These are phyloP conservation scores for Cryphonectria parasitica DNA, from an alignment of 2,329 filamentous ascomycete genomes.

Conservation along the genomic window DNA sequence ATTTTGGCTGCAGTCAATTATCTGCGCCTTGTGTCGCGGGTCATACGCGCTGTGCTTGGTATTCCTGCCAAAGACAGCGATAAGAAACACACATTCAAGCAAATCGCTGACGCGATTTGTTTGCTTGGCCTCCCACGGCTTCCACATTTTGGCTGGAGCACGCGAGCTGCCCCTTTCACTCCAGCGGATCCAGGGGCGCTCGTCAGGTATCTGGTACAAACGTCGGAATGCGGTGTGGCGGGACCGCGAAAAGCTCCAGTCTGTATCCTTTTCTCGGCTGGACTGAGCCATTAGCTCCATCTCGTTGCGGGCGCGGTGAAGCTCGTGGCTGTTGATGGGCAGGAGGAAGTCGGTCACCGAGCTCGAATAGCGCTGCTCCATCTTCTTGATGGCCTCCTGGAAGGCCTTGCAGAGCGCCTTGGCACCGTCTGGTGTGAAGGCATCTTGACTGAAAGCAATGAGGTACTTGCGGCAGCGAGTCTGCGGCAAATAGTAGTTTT, in stretches of 20 bases:
- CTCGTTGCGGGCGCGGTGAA: conserved; percentile 54
- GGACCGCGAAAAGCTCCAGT: conserved; percentile 62
- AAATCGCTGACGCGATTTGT: conserved; percentile 67
- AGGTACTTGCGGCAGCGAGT: conserved; percentile 66
- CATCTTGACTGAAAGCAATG: conserved; percentile 53
- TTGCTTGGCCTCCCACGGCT: conserved; percentile 52
- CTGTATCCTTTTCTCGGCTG: conserved; percentile 38
- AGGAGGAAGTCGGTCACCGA: conserved; percentile 66
- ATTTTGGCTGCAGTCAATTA: conserved; percentile 74
- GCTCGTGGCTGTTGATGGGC: conserved; percentile 55
- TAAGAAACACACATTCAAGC: conserved; percentile 61
- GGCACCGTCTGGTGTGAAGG: conserved; percentile 35
- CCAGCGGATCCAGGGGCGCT: conserved; percentile 34
- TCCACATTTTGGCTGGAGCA: conserved; percentile 39
- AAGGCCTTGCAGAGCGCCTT: conserved; percentile 44
- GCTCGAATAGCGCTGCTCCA: conserved; percentile 63
- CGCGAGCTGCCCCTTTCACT: conserved; percentile 14
- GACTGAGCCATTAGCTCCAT: conserved; percentile 43
- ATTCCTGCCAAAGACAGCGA: not conserved
- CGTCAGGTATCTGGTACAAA: conserved; percentile 52
- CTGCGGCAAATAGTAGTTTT: conserved; percentile 75
- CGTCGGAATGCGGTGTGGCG: conserved; percentile 56
- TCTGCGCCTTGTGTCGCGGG: conserved; percentile 45
- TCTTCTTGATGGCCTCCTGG: conserved; percentile 46
- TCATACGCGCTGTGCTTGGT: conserved; percentile 49